Percentiles rank a stretch among this genome's conserved stretches.
Conservation (phyloP, 129 eudicot species). For the Escallonia rubra region DNA sequence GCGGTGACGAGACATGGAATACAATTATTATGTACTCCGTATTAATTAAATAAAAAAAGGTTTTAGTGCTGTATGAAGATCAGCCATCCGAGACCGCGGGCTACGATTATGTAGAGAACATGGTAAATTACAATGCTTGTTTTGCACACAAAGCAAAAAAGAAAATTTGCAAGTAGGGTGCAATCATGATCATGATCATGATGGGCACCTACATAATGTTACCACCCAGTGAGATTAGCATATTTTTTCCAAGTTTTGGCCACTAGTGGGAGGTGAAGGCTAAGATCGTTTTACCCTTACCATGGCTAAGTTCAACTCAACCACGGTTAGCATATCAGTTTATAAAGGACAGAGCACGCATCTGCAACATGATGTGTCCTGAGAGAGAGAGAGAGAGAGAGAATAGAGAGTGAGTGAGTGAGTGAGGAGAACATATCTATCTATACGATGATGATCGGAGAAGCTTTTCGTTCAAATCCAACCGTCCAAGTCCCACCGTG, state of each 20-base stretch:
- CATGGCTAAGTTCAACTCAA: conserved; percentile 4
- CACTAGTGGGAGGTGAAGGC: neutral
- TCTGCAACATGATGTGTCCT: neutral
- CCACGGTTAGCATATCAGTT: conserved; percentile 2
- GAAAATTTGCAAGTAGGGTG: too few relatives aligned
- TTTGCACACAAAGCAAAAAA: too few relatives aligned
- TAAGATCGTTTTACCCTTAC: conserved; percentile 1
- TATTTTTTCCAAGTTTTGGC: neutral
- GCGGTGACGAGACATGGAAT: too few relatives aligned
- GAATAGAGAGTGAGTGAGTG: neutral
- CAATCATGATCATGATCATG: too few relatives aligned
- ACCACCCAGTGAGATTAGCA: too few relatives aligned
- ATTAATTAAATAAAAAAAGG: too few relatives aligned
- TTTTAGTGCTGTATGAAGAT: too few relatives aligned
- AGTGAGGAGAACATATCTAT: neutral
- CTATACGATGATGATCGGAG: conserved; percentile 46
- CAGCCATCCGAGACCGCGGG: too few relatives aligned
- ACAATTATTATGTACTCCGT: too few relatives aligned
- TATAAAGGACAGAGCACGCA: neutral
- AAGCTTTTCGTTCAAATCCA: conserved; percentile 45
- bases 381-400: neutral
- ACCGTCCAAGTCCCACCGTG: conserved; percentile 59
- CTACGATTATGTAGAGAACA: too few relatives aligned
- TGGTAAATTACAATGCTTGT: too few relatives aligned
- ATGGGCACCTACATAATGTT: too few relatives aligned